These are phyloP conservation scores for Phytophthora parvispora DNA, from an alignment of 352 stramenopile species.

Conservation along the genomic window DNA sequence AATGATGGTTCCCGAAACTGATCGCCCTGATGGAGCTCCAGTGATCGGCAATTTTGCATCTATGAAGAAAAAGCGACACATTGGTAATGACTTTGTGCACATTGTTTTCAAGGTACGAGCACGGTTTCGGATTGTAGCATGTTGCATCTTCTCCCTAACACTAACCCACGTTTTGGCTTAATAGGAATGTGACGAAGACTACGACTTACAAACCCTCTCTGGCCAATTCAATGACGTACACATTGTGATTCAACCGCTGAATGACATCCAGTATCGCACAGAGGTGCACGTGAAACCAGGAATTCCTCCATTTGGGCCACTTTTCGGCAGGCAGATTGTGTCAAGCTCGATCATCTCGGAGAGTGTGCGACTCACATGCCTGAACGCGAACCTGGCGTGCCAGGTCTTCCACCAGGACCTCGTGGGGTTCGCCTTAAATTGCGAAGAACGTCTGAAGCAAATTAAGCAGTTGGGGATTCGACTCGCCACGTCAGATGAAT, in stretches of 20 bases:
- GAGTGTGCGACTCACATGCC: conserved; percentile 75
- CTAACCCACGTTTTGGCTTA: neutral
- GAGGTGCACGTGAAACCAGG: conserved; percentile 80
- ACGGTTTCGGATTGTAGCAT: neutral
- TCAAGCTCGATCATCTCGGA: conserved; percentile 68
- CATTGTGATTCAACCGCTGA: conserved; percentile 88
- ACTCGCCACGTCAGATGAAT: conserved; percentile 60
- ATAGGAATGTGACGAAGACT: conserved; percentile 82
- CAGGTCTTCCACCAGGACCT: conserved; percentile 88
- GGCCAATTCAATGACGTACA: conserved; percentile 92
- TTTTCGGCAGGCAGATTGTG: conserved; percentile 82
- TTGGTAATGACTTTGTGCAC: conserved; percentile 92
- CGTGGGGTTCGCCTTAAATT: conserved; percentile 83
- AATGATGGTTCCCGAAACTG: conserved; percentile 70
- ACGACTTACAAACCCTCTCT: conserved; percentile 79
- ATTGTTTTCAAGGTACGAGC: conserved; percentile 84
- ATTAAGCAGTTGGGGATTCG: conserved; percentile 87
- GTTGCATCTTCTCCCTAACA: neutral
- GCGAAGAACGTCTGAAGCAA: conserved; percentile 88
- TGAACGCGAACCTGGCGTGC: conserved; percentile 89
- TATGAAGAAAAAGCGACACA: conserved; percentile 91
- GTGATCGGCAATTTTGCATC: conserved; percentile 22
- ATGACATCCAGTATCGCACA: conserved; percentile 77
- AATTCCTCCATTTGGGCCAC: conserved; percentile 78
- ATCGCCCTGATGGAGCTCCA: neutral